Evolutionary conservation across 2,329 filamentous ascomycete species (phyloP), one percentile per base, ranked within the genome.

Genomic region (Ophiosphaerella herpotricha): DNA sequence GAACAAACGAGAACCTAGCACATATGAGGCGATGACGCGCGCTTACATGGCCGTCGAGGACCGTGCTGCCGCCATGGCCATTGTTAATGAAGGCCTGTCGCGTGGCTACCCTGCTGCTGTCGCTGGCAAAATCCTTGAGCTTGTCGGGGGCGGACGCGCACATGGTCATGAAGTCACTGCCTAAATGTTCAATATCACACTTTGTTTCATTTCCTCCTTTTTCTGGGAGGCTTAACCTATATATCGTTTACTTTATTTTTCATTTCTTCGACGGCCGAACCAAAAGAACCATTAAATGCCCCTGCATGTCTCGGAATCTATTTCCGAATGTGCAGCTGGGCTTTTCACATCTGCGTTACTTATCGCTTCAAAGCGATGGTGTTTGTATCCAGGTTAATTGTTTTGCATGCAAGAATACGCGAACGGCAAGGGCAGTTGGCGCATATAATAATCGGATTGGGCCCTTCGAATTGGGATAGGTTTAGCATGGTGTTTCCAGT

Each of bases 11-110:
- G 94, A 99, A 78, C 94, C 94, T 3, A 97, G 91, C 79, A 99
- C 94, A 4, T 99, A 99, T 73, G 94, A 99, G 77, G 92, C 93
- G 35, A 99, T 99, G 94, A 96, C 92, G 5, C 84, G 94, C 39
- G 94, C 94, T 1, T 97, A 88, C 75, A 84, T 99, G 46, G 86
- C 91, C 9, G 88, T 88, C 3, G 90, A 95, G 69, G 85, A 95
- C 70, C 86, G 90, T 31, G 82, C 86, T 41, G 81, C 83, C 50
- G 94, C 94, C 34, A 86, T 91, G 76, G 76, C 69, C 9, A 88
- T 96, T 12, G 92, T 96, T 21, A 83, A 88, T 47, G 94, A 99
- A 80, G 97, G 97, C 83, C 80, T 97, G 32, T 86, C 85, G 39
- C 85, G 94, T 49, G 92, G 92, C 34, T 99, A 97, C 69, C 94